These are phyloP conservation scores for Pichia gijzeniarum DNA, from an alignment of 805 yeast species.

Conservation along the genomic window DNA sequence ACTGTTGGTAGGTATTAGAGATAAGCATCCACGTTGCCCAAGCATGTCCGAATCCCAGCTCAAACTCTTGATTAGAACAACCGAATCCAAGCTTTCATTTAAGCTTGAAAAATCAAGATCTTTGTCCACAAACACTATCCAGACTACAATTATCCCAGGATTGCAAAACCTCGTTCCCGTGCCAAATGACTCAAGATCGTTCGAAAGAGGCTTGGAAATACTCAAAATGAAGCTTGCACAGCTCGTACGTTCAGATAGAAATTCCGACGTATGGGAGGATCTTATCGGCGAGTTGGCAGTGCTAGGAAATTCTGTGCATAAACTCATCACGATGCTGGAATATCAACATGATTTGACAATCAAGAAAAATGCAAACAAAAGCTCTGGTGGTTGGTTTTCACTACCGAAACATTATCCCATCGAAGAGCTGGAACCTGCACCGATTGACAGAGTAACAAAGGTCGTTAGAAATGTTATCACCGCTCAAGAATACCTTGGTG, in stretches of 20 bases:
- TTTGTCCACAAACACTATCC: constrained; percentile 9
- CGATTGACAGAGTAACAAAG: constrained; percentile 11
- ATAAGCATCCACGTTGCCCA: neutral
- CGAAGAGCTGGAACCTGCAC: neutral
- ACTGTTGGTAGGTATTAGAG: too few species aligned
- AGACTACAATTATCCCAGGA: constrained; percentile 6
- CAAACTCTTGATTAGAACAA: constrained; percentile 9
- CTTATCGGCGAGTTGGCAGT: constrained; percentile 14
- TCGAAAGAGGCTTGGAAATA: constrained; percentile 14
- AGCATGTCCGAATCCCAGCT: constrained; percentile 9
- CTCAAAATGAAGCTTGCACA: constrained; percentile 9
- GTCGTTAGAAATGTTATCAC: constrained; percentile 12
- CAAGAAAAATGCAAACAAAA: neutral
- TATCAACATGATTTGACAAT: neutral
- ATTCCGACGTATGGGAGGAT: constrained; percentile 17
- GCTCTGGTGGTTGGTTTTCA: too few species aligned
- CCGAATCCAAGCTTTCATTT: constrained; percentile 10
- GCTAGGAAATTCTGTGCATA: constrained; percentile 9
- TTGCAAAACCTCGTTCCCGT: constrained; percentile 4
- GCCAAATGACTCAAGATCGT: constrained; percentile 10
- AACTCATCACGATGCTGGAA: constrained; percentile 9
- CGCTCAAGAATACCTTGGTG: constrained; percentile 12
- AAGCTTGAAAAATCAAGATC: constrained; percentile 11
- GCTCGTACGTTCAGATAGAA: constrained; percentile 13
- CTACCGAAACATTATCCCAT: too few species aligned